Base-by-base conservation (phyloP, 2,329 filamentous ascomycete genomes). In the Erysiphe neolycopersici region DNA sequence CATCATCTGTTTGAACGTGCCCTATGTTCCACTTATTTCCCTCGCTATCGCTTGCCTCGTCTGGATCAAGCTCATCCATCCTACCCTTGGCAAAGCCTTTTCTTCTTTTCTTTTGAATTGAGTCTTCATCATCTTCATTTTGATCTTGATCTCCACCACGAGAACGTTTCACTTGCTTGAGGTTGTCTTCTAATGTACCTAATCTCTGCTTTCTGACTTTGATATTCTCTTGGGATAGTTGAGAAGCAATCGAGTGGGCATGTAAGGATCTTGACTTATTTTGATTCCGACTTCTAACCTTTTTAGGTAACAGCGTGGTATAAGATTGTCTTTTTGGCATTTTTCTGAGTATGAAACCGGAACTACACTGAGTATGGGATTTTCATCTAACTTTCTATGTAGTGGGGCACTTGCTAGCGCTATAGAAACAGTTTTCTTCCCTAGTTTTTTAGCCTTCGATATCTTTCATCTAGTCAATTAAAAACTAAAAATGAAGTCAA, bases 11-110 rank as follows among this genome's bases (percentile, higher is more conserved):
- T 41, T 68, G 70, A 18, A 76, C 72, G 41, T 73, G 63, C 8
- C 76, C 76, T 51, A 79, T 60, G 43, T 64, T 70, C 75, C 75
- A 80, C 49, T 71, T 66, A 49, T 79, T 72, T 14, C 76, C 76
- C 48, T 78, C 73, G 16, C 70, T 74, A 52, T 81, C 76, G 48
- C 70, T 77, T 19, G 75, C 76, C 49, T 65, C 64, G 44, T 73
- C 69, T 1, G 65, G 54, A 49, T 68, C 67, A 26, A 63, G 58
- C 33, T 64, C 62, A 38, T 58, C 58, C 43, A 54, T 54, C 42
- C 51, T 50, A 17, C 51, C 53, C 35, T 55, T 56, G 17, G 44
- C 40, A 32, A 50, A 44, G 1, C 48, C 50, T 42, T 54, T 54
- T 42, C 52, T 50, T 37, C 48, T 49, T 40, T 58, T 59, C 26